Percentiles rank a stretch among this genome's conserved stretches.
Evolutionary conservation across 106 monocot genomes (phyloP).

Genomic region (Dendrobium chrysotoxum): DNA sequence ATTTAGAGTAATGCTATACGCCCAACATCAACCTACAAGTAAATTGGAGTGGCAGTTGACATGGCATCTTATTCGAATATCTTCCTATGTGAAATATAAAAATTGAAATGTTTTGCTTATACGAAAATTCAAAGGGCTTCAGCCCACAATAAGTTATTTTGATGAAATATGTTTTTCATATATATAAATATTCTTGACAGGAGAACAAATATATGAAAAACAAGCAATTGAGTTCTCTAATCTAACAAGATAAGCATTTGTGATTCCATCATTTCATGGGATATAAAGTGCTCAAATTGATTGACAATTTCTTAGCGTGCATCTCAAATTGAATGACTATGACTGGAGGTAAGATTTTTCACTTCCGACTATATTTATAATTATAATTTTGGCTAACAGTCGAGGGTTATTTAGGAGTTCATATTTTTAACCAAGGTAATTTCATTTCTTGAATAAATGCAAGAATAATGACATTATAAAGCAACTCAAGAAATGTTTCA

Average conservation of each 20-base stretch:
- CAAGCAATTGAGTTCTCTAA: too few species aligned
- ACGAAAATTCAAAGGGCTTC: too few species aligned
- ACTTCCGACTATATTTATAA: too few species aligned
- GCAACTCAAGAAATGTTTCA: not conserved
- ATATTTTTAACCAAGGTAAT: not conserved
- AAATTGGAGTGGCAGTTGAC: not conserved
- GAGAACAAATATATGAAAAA: too few species aligned
- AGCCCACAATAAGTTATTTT: not conserved
- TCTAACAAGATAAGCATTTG: too few species aligned
- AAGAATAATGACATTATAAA: not conserved
- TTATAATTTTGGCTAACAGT: not conserved
- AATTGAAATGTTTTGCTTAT: not conserved
- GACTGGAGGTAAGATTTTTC: too few species aligned
- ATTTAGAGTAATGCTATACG: not conserved
- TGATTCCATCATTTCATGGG: too few species aligned
- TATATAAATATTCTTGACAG: too few species aligned
- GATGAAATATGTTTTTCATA: too few species aligned
- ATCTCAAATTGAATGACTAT: too few species aligned
- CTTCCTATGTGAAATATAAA: not conserved
- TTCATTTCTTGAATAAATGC: not conserved
- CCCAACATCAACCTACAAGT: not conserved
- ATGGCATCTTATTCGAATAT: constrained; percentile 1
- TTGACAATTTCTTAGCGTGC: too few species aligned
- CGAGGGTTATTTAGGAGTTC: not conserved
- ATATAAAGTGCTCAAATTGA: too few species aligned